Base-by-base conservation (phyloP, 148 eudicot genomes). In the Diospyros kaki region DNA sequence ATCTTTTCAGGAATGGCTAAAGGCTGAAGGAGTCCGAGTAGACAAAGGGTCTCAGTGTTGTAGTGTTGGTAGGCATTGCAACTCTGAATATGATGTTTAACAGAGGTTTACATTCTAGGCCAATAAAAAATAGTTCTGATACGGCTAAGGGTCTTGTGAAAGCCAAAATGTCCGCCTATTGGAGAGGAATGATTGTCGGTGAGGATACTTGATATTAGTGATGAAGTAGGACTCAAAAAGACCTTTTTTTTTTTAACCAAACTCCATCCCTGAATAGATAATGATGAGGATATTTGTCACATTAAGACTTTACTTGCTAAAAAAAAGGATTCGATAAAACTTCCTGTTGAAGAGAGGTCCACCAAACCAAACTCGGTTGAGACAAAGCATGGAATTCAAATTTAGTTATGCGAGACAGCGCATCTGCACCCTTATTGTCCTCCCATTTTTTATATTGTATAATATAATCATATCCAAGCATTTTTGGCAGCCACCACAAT, bases 201-300 rank as follows among this genome's bases (percentile, higher is more conserved):
- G 28, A 28, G 28, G 28, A 28, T 28, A 0, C 28, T 0, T 0
- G 28, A 0, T 28, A 28, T 28, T 28, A 28, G 28, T 28, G 28
- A 28, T 28, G 28, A 28, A 28, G 28, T 28, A 28, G 28, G 28
- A 28, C 0, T 28, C 28, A 28, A 28, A 28, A 28, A 0, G 28
- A 28, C 0, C 28, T 28, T 28, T 0, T 28, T 28, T 28, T 28
- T 28, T 28, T 28, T 2, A 65, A 65, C 48, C 68, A 65, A 46
- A 65, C 68, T 65, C 15, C 68, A 43, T 65, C 68, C 6, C 68
- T 46, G 68, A 65, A 11, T 48, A 65, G 15, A 12, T 43, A 4
- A n/a, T 65, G 50, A 14, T 5, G 4, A 4, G 62, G 4, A 7
- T 15, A 4, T 4, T 46, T 4, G 68, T 46, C 28, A 28, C 5